Base-by-base conservation (phyloP, 73 alveolate genomes). In the Paramecium pentaurelia region DNA sequence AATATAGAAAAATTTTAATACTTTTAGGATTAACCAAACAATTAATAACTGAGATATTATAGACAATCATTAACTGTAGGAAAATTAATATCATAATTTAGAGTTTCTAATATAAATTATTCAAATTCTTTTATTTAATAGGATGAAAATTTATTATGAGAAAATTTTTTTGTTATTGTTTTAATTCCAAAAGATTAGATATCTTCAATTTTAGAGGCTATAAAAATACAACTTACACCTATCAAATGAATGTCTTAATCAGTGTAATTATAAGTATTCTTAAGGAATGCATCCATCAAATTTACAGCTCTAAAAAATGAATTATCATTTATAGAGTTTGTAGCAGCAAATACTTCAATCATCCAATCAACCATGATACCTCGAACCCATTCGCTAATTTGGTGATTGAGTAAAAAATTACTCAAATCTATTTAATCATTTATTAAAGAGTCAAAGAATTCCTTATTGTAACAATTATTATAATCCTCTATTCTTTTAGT, bases 151-250 rank as follows among this genome's bases (percentile, higher is more conserved):
- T 89, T 89, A 0, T 73, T 71, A 60, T 89, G 92, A 30, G 73
- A 44, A 40, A 87, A 54, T 7, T 25, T 22, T 20, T n/a, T 60
- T 0, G 27, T 44, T 0, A 87, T 60, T 47, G 59, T 28, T 27
- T 28, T 2, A 92, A 10, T 3, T 83, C 86, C 30, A 92, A 34
- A 45, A 60, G 97, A 37, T 36, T 34, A 22, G 54, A 92, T 40
- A 71, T 97, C 99, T 86, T 96, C 96, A 68, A 94, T 68, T 59
- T 97, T 96, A 16, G 99, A 93, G 32, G 99, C 98, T 22, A 97
- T 73, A 73, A 94, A 96, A 90, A 97, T 96, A 32, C 96, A 93
- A 8, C 96, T 93, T 16, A 94, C 94, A 40, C 99, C 99, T 25
- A 95, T 94, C 49, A 94, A 44, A 87, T 97, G 97, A 8, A 80